Percentiles rank a stretch among this genome's conserved stretches.
phyloP scores from a whole-genome alignment of 257 asterid species.

The Nicotiana benthamiana region DNA sequence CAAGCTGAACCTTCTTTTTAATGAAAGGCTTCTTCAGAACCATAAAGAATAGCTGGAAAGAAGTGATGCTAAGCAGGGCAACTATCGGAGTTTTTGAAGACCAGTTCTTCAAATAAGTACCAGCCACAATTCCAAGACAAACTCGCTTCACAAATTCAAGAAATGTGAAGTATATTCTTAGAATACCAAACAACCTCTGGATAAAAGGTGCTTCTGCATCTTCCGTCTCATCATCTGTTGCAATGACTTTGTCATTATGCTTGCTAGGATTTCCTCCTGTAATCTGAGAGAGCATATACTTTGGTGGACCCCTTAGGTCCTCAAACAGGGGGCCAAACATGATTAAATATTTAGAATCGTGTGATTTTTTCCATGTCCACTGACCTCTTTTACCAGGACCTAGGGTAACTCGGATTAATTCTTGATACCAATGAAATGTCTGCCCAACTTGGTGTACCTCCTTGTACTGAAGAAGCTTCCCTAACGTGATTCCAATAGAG shows the following conservation, averaged over 20 bases:
- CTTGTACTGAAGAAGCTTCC: slow-evolving; percentile 83
- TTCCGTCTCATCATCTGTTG: slow-evolving; percentile 80
- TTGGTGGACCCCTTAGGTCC: slow-evolving; percentile 94
- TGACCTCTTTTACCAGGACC: slow-evolving; percentile 98
- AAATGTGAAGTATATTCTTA: slow-evolving; percentile 77
- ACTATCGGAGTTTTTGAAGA: slow-evolving; percentile 44
- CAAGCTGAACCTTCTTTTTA: slow-evolving; percentile 72
- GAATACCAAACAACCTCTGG: slow-evolving; percentile 76
- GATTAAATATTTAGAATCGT: slow-evolving; percentile 32
- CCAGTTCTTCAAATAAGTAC: slow-evolving; percentile 54
- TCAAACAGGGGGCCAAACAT: slow-evolving; percentile 82
- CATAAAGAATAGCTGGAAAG: slow-evolving; percentile 85
- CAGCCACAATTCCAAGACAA: slow-evolving; percentile 54
- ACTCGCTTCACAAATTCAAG: slow-evolving; percentile 54
- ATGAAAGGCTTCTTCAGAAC: slow-evolving; percentile 92
- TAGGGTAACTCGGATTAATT: slow-evolving; percentile 65
- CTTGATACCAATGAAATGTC: slow-evolving; percentile 81
- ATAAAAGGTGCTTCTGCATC: slow-evolving; percentile 91
- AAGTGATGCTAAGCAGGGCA: slow-evolving; percentile 46
- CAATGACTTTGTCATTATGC: slow-evolving; percentile 52
- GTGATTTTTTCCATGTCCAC: slow-evolving; percentile 82
- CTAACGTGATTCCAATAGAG: slow-evolving; percentile 65
- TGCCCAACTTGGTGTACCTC: slow-evolving; percentile 79
- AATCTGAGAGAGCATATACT: slow-evolving; percentile 90
- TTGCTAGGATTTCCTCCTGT: slow-evolving; percentile 34